Percentiles rank a stretch among this genome's conserved stretches.
Evolutionary conservation across 164 flowering plant genomes (phyloP).

Genomic region (Macadamia tetraphylla): DNA sequence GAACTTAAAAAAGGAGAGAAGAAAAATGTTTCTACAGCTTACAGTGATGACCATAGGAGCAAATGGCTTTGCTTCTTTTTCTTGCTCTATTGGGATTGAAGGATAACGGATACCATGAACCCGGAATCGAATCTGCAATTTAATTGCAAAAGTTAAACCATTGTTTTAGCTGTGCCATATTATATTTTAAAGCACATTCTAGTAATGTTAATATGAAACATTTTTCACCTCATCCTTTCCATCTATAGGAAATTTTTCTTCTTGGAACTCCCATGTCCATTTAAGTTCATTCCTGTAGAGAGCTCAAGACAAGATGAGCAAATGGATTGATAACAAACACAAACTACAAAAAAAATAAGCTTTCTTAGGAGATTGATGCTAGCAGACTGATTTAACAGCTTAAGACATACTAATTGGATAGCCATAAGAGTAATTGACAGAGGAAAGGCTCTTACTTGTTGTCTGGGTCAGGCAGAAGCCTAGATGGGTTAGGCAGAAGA

Average conservation of each 20-base stretch:
- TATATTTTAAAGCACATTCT: neutral
- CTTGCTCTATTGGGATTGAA: conserved; percentile 61
- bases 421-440: too few relatives aligned
- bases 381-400: neutral
- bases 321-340: neutral
- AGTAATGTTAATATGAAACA: neutral
- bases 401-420: neutral
- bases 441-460: conserved; percentile 30
- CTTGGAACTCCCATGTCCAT: conserved; percentile 59
- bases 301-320: neutral
- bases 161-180: neutral
- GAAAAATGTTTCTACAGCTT: conserved; percentile 16
- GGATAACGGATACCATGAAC: conserved; percentile 59
- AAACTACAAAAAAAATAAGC: neutral
- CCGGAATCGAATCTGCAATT: conserved; percentile 65
- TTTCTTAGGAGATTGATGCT: neutral
- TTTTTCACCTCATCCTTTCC: conserved; percentile 47
- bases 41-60: conserved; percentile 89
- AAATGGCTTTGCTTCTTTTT: conserved; percentile 64
- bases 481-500: conserved; percentile 44
- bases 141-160: conserved; percentile 7
- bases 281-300: conserved; percentile 32
- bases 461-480: conserved; percentile 24
- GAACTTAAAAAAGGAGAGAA: too few relatives aligned
- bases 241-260: conserved; percentile 32